Conservation (phyloP, 163 green algal genomes). For the Coccomyxa subellipsoidea region DNA sequence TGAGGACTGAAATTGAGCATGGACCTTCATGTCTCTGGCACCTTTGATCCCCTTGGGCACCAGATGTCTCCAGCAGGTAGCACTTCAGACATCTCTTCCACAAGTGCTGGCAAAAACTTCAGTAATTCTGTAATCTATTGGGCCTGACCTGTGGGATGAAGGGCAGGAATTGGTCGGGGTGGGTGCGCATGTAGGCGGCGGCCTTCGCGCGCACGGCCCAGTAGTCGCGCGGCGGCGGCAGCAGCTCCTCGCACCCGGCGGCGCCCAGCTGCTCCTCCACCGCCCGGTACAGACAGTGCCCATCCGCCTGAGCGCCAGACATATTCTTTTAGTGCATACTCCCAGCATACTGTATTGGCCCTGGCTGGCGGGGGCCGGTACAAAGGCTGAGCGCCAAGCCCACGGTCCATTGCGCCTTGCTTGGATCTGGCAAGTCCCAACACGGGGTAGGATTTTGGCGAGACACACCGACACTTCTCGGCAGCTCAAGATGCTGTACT, state of each 20-base stretch:
- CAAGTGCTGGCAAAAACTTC: too few species aligned
- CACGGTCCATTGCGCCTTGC: too few species aligned
- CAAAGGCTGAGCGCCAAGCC: too few species aligned
- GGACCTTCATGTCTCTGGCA: background rate
- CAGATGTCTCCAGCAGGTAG: background rate
- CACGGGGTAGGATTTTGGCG: too few species aligned
- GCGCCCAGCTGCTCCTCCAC: constrained; percentile 72
- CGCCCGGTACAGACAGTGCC: constrained; percentile 95
- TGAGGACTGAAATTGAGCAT: background rate
- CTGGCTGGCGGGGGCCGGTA: too few species aligned
- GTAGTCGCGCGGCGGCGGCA: constrained; percentile 27
- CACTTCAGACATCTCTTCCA: too few species aligned
- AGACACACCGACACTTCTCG: too few species aligned
- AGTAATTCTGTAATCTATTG: background rate
- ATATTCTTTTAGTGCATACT: background rate
- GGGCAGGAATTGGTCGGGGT: constrained; percentile 76
- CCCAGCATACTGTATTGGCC: too few species aligned
- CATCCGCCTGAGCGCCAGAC: constrained; percentile 79
- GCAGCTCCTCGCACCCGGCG: constrained; percentile 14
- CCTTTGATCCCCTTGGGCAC: too few species aligned
- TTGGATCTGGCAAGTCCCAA: too few species aligned
- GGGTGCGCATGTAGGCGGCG: constrained; percentile 73
- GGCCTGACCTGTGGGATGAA: constrained; percentile 60
- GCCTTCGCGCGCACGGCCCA: constrained; percentile 63
- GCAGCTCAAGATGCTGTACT: too few species aligned